Percentiles rank a stretch among this genome's conserved stretches.
Conservation (phyloP, 192 early-diverging fungal species). For the Chytriomyces confervae region DNA sequence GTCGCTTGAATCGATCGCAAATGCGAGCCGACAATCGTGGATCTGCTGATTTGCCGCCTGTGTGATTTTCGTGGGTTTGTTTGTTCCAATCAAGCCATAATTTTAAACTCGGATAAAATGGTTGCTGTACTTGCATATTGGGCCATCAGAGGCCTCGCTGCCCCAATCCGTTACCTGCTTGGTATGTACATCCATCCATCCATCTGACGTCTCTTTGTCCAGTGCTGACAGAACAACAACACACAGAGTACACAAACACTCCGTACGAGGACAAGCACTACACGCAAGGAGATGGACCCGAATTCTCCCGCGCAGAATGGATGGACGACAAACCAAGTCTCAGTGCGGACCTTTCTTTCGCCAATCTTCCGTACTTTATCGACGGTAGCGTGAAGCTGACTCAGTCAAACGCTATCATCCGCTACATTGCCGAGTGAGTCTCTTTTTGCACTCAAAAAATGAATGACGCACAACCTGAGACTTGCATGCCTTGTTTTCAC, state of each 20-base stretch:
- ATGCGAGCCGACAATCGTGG: no score
- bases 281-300: not conserved
- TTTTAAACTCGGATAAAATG: not conserved
- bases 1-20: no score
- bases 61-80: no score
- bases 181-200: no score
- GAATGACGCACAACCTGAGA: no score
- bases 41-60: no score
- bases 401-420: constrained; percentile 1
- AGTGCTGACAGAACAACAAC: not conserved
- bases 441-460: no score
- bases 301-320: constrained; percentile 6
- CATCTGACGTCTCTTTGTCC: not conserved
- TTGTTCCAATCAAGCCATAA: no score
- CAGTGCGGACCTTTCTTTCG: not conserved
- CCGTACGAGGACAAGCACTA: constrained; percentile 8
- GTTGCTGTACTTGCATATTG: not conserved
- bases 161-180: constrained; percentile 9
- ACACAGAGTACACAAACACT: constrained; percentile 9
- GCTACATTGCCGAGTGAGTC: not conserved
- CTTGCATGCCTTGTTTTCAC: no score
- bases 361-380: constrained; percentile 9
- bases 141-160: constrained; percentile 7
- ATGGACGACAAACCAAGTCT: not conserved
- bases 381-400: not conserved